Percentiles rank a stretch among this genome's conserved stretches.
Evolutionary conservation across 1,284 basidiomycete species (phyloP).

Genomic region (Fistulinella staudtii): DNA sequence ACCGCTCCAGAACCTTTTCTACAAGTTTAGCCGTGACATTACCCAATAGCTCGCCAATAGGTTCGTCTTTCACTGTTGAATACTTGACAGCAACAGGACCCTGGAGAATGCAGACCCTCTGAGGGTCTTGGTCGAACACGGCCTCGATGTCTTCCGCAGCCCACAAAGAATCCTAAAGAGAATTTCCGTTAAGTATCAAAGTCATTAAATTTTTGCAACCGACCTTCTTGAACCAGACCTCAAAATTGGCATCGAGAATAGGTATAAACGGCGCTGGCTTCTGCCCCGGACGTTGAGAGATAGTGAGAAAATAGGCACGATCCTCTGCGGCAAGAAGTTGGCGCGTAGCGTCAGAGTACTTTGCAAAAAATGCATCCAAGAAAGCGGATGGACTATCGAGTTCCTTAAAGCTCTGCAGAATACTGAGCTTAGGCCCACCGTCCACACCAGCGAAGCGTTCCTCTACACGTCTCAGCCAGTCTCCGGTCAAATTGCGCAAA

Average conservation of each 20-base stretch:
- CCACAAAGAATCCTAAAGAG: slow-evolving; percentile 88
- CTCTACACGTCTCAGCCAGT: slow-evolving; percentile 95
- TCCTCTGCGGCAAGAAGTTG: slow-evolving; percentile 96
- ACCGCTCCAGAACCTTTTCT: slow-evolving; percentile 75
- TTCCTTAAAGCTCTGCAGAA: slow-evolving; percentile 84
- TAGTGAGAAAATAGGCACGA: slow-evolving; percentile 92
- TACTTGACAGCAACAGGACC: slow-evolving; percentile 94
- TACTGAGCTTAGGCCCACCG: slow-evolving; percentile 74
- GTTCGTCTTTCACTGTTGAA: slow-evolving; percentile 86
- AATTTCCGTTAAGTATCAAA: slow-evolving; percentile 15
- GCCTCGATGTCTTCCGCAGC: slow-evolving; percentile 98
- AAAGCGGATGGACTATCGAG: slow-evolving; percentile 83
- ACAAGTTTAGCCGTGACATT: slow-evolving; percentile 81
- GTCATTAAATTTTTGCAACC: slow-evolving; percentile 14
- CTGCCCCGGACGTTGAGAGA: slow-evolving; percentile 92
- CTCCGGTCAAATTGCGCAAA: slow-evolving; percentile 92
- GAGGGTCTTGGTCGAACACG: slow-evolving; percentile 96
- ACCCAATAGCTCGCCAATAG: slow-evolving; percentile 88
- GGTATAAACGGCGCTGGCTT: slow-evolving; percentile 99
- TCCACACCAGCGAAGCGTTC: slow-evolving; percentile 96
- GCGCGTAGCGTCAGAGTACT: slow-evolving; percentile 77
- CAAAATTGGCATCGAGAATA: slow-evolving; percentile 89
- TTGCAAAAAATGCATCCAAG: slow-evolving; percentile 80
- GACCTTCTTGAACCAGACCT: slow-evolving; percentile 99
- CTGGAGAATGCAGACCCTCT: slow-evolving; percentile 96